phyloP scores from a whole-genome alignment of 2,329 filamentous ascomycete species.

The Epichloe aotearoae region DNA sequence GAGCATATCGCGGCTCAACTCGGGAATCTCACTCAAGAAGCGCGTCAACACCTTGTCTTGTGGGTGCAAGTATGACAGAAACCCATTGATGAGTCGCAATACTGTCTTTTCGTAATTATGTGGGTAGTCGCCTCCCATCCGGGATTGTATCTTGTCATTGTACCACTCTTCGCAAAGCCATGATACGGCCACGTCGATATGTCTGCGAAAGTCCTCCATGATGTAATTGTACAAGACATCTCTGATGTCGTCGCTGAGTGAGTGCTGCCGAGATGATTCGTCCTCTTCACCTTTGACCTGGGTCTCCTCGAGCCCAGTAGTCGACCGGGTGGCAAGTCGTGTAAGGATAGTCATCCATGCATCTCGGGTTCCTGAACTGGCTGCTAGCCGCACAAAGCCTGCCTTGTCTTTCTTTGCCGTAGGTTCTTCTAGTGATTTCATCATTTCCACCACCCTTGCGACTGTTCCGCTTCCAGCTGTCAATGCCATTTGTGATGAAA shows the following conservation, averaged over 20 bases:
- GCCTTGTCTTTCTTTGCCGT: slow-evolving; percentile 46
- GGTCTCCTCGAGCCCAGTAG: slow-evolving; percentile 52
- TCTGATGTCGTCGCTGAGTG: slow-evolving; percentile 57
- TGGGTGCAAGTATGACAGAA: slow-evolving; percentile 80
- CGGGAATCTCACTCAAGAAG: slow-evolving; percentile 83
- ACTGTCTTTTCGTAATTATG: slow-evolving; percentile 69
- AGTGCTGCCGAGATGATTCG: slow-evolving; percentile 22
- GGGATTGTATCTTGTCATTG: slow-evolving; percentile 52
- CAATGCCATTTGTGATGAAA: slow-evolving; percentile 59
- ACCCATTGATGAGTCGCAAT: slow-evolving; percentile 71
- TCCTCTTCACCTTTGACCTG: slow-evolving; percentile 49
- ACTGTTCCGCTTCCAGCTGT: slow-evolving; percentile 64
- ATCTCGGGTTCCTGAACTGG: slow-evolving; percentile 71
- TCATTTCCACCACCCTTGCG: slow-evolving; percentile 63
- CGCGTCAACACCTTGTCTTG: slow-evolving; percentile 83
- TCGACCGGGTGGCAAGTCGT: slow-evolving; percentile 69
- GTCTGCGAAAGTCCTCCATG: slow-evolving; percentile 78
- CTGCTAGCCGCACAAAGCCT: slow-evolving; percentile 75
- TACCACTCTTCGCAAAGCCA: slow-evolving; percentile 99
- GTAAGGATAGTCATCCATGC: slow-evolving; percentile 85
- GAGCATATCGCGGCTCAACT: slow-evolving; percentile 59
- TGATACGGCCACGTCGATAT: slow-evolving; percentile 79
- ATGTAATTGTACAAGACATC: slow-evolving; percentile 75
- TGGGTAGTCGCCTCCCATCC: slow-evolving; percentile 32
- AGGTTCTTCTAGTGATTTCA: slow-evolving; percentile 59